Evolutionary conservation across 768 basidiomycete genomes (phyloP).

Genomic region (Cyathus striatus): DNA sequence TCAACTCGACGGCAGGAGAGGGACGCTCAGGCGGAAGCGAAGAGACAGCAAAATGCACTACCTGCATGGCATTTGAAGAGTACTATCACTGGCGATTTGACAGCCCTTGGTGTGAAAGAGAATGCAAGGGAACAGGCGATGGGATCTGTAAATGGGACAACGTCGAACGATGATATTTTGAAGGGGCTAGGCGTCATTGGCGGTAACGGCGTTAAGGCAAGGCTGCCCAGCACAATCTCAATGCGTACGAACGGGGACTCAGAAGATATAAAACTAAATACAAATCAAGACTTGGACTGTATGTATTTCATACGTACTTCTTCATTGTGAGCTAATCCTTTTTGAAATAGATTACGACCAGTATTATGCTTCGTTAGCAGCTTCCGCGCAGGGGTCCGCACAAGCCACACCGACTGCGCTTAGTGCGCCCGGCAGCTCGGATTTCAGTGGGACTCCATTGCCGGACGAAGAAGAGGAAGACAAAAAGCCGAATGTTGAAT

Average conservation of each 20-base stretch:
- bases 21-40: constrained; percentile 77
- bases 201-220: constrained; percentile 13
- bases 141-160: constrained; percentile 19
- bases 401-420: constrained; percentile 57
- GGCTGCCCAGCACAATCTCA: neutral
- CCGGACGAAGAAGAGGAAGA: constrained; percentile 61
- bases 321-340: neutral
- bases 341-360: constrained; percentile 62
- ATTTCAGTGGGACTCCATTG: constrained; percentile 44
- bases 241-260: neutral
- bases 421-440: constrained; percentile 37
- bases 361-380: constrained; percentile 76
- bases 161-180: constrained; percentile 68
- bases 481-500: constrained; percentile 58
- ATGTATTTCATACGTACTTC: constrained; percentile 18
- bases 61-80: constrained; percentile 96
- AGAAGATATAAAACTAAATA: constrained; percentile 35
- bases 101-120: constrained; percentile 79
- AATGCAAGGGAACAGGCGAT: constrained; percentile 45
- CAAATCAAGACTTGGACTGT: constrained; percentile 66
- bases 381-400: constrained; percentile 47
- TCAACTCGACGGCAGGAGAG: constrained; percentile 66
- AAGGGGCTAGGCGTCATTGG: constrained; percentile 62
- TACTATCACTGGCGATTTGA: constrained; percentile 90
- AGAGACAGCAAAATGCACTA: constrained; percentile 85